These are phyloP conservation scores for Plectranthus barbatus DNA, from an alignment of 257 asterid species.

Conservation along the genomic window DNA sequence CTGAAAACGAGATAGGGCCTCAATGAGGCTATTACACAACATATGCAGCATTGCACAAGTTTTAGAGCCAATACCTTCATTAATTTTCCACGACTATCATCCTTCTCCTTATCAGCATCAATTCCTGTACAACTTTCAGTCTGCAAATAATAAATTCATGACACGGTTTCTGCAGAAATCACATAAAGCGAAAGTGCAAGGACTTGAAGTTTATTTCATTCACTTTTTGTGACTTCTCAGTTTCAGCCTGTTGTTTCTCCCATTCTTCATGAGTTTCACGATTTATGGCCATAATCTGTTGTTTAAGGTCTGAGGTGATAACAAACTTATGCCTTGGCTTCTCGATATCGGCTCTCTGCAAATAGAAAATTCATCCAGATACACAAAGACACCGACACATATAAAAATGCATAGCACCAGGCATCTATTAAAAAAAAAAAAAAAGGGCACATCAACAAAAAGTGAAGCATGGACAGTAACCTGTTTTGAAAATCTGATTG, in stretches of 20 bases:
- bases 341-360: slow-evolving; percentile 77
- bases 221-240: slow-evolving; percentile 56
- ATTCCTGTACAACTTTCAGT: slow-evolving; percentile 45
- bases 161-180: not conserved
- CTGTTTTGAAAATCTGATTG: slow-evolving; percentile 79
- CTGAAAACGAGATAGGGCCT: slow-evolving; percentile 27
- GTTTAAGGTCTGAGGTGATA: slow-evolving; percentile 73
- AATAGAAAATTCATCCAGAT: slow-evolving; percentile 2
- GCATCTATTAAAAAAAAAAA: not conserved
- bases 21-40: not conserved
- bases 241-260: slow-evolving; percentile 87
- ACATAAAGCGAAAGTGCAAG: slow-evolving; percentile 3
- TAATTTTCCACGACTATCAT: slow-evolving; percentile 55
- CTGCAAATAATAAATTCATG: slow-evolving; percentile 30
- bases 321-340: slow-evolving; percentile 72
- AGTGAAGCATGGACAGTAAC: slow-evolving; percentile 19
- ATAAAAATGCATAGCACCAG: not conserved
- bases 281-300: slow-evolving; percentile 60
- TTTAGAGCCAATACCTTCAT: slow-evolving; percentile 39
- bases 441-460: not conserved
- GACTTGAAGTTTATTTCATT: slow-evolving; percentile 48
- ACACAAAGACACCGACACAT: not conserved
- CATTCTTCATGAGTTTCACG: slow-evolving; percentile 80
- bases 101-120: slow-evolving; percentile 86
- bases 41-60: not conserved